Base-by-base conservation (phyloP, 805 yeast species). In the Ogataea pignaliae region DNA sequence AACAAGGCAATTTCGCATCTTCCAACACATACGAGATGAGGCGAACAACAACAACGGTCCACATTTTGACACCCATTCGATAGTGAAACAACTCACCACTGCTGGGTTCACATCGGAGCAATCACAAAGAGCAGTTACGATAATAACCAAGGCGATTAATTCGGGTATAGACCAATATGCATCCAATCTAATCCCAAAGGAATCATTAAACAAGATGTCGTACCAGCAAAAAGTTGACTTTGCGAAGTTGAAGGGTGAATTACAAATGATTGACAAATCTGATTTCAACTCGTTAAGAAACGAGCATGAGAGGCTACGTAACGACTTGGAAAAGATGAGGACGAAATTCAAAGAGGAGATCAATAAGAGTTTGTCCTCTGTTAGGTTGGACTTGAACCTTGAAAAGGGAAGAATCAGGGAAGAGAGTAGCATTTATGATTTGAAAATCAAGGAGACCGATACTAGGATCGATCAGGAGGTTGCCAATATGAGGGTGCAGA, bases 211-310 rank as follows among this genome's bases (percentile, higher is more conserved):
- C 29, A 81, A 89, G 52, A 77, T 89, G 59, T 85, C 96, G 3
- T 93, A 93, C 64, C 96, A 91, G 61, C 98, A 93, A 57, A 88
- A 91, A 55, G 97, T 93, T 29, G 98, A 93, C 60, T 91, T 93
- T 72, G 93, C 97, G 33, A 91, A 91, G 60, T 75, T 93, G 47
- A 84, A 90, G 59, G 95, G 96, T 29, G 98, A 91, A 62, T 73
- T 93, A 35, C 90, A 88, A 55, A 81, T 88, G 40, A 78, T 88
- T 64, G 98, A 93, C 66, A 81, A 82, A 59, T 76, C 88, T 26
- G 98, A 93, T 57, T 85, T 87, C 58, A 82, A 85, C 46, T 79
- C 80, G 41, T 75, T 91, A 47, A 82, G 84, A 56, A 86, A 84
- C 57, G 97, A 93, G 60, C 91, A 87, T 59, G 98, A 91, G 55